Conservation (phyloP, 73 alveolate genomes). For the Durusdinium trenchii region DNA sequence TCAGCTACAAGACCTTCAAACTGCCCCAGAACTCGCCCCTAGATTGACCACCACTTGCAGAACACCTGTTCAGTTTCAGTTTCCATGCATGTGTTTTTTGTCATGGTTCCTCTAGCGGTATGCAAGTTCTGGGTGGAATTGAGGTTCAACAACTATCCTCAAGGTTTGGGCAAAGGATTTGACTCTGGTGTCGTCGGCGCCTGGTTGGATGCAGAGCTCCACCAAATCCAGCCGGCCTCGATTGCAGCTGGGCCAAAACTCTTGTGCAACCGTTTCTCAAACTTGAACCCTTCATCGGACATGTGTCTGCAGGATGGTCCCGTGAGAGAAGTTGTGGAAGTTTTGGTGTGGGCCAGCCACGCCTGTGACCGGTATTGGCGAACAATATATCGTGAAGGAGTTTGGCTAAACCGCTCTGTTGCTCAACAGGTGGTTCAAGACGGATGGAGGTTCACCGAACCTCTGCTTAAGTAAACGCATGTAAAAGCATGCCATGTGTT, state of each 20-base stretch:
- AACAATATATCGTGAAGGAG: background rate
- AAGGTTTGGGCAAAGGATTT: constrained; percentile 39
- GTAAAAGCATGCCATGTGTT: no score
- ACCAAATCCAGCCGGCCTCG: background rate
- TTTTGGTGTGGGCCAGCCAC: background rate
- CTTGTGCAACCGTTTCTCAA: background rate
- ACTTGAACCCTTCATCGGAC: background rate
- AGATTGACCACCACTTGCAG: background rate
- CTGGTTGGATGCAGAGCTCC: constrained; percentile 59
- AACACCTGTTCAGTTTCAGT: no score
- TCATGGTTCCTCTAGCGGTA: background rate
- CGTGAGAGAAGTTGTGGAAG: background rate
- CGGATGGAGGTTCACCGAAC: constrained; percentile 13
- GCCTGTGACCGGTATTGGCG: constrained; percentile 29
- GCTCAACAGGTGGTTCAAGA: background rate
- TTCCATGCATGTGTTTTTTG: background rate
- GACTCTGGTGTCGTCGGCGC: constrained; percentile 37
- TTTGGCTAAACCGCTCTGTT: constrained; percentile 25
- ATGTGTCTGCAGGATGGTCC: background rate
- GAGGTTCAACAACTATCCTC: constrained; percentile 22
- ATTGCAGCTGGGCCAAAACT: background rate
- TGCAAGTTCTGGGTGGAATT: background rate
- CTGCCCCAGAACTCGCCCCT: background rate
- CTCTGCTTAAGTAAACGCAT: background rate
- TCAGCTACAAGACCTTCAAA: constrained; percentile 43